phyloP scores from a whole-genome alignment of 2,329 filamentous ascomycete species.

The Botrytis byssoidea region DNA sequence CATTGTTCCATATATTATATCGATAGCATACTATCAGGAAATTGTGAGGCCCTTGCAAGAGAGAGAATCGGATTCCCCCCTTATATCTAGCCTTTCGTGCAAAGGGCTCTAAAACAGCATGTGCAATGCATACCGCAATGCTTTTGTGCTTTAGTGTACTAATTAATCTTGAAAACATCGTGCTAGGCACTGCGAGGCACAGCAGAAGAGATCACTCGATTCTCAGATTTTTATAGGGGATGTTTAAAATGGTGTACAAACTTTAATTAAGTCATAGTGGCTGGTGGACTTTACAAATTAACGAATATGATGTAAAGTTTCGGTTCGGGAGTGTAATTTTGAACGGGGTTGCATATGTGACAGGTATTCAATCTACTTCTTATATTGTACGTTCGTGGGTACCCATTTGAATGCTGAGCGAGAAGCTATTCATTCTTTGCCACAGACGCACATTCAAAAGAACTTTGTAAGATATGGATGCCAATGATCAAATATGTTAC shows the following conservation, averaged over 20 bases:
- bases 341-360: background rate
- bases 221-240: background rate
- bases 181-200: no score
- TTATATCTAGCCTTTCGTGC: background rate
- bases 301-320: background rate
- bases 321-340: background rate
- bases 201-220: background rate
- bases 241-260: no score
- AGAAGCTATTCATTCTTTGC: background rate
- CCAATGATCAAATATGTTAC: background rate
- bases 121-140: background rate
- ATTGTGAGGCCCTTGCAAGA: background rate
- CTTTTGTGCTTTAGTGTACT: background rate
- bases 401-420: background rate
- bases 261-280: background rate
- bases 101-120: background rate
- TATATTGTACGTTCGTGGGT: background rate
- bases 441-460: background rate
- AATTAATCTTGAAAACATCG: no score
- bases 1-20: background rate
- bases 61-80: no score
- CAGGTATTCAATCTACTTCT: background rate
- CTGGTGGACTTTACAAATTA: background rate
- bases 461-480: background rate
- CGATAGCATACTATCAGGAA: background rate